phyloP scores from a whole-genome alignment of 495 filamentous ascomycete species.

The Talaromyces proteolyticus region DNA sequence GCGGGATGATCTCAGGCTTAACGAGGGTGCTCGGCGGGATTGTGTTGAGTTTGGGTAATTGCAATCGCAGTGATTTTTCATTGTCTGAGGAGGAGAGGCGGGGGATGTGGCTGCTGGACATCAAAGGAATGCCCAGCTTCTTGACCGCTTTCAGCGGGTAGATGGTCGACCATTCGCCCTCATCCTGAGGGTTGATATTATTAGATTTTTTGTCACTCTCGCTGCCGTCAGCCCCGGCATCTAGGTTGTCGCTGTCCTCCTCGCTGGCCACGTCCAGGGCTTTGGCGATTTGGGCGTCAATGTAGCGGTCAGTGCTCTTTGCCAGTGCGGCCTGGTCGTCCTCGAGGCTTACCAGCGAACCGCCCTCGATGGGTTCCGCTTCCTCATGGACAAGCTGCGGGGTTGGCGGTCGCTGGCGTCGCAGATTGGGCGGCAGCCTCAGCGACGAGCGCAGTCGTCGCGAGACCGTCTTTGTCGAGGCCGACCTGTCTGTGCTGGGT shows the following conservation, averaged over 20 bases:
- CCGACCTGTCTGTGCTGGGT: neutral
- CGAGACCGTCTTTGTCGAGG: neutral
- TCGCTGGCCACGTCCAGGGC: slow-evolving; percentile 3
- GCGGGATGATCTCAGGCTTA: neutral
- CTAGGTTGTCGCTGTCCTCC: neutral
- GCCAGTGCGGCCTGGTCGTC: slow-evolving; percentile 6
- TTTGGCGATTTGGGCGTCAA: slow-evolving; percentile 6
- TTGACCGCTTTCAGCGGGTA: slow-evolving; percentile 9
- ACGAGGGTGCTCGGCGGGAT: neutral
- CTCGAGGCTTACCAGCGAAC: neutral
- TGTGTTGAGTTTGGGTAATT: slow-evolving; percentile 32
- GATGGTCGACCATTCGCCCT: slow-evolving; percentile 7
- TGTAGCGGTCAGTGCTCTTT: slow-evolving; percentile 6
- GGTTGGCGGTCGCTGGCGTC: neutral
- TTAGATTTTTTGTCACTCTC: neutral
- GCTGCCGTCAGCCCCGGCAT: neutral
- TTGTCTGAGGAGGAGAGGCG: slow-evolving; percentile 14
- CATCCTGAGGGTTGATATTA: neutral
- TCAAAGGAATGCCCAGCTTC: slow-evolving; percentile 5
- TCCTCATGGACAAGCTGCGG: neutral
- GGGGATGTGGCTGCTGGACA: slow-evolving; percentile 5
- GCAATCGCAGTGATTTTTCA: slow-evolving; percentile 20
- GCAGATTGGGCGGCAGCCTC: neutral
- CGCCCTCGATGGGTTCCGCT: neutral
- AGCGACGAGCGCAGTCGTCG: neutral